Evolutionary conservation across 2,329 filamentous ascomycete genomes (phyloP).

Genomic region (Fusarium sp.): DNA sequence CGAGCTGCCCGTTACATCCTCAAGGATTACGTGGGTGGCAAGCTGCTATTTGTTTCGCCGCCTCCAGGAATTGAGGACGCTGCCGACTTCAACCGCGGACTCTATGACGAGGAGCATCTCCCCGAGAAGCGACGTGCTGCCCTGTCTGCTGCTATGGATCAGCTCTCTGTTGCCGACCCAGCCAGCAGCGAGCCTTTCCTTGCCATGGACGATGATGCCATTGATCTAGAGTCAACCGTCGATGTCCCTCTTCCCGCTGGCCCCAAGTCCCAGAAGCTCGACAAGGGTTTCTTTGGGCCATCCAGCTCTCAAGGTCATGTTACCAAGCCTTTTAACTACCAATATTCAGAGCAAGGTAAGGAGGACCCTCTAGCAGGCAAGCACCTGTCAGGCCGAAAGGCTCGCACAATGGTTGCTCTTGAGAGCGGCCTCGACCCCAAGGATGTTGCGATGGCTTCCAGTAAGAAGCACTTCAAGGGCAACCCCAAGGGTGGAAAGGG

Average conservation of each 20-base stretch:
- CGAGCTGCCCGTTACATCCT: constrained; percentile 88
- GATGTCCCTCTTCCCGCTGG: constrained; percentile 70
- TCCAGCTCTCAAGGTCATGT: constrained; percentile 73
- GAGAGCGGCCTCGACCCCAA: constrained; percentile 87
- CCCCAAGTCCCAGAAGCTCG: constrained; percentile 79
- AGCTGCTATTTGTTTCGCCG: constrained; percentile 90
- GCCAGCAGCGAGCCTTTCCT: constrained; percentile 39
- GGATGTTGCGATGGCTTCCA: constrained; percentile 72
- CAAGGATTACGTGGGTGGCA: constrained; percentile 98
- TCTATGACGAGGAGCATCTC: constrained; percentile 86
- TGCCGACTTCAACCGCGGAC: constrained; percentile 84
- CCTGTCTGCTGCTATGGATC: constrained; percentile 63
- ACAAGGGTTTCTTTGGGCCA: constrained; percentile 88
- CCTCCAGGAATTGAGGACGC: constrained; percentile 80
- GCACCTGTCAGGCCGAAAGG: constrained; percentile 84
- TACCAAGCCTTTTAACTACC: constrained; percentile 86
- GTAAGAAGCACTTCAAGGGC: constrained; percentile 97
- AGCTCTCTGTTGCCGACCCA: constrained; percentile 55
- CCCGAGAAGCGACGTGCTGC: constrained; percentile 82
- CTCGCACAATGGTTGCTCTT: constrained; percentile 80
- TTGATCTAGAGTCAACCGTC: constrained; percentile 52
- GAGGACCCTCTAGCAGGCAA: constrained; percentile 60
- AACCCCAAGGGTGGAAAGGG: constrained; percentile 70
- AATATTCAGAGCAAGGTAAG: constrained; percentile 85
- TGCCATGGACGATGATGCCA: constrained; percentile 48